These are phyloP conservation scores for Aaosphaeria arxii DNA, from an alignment of 2,329 filamentous ascomycete genomes.

Conservation along the genomic window DNA sequence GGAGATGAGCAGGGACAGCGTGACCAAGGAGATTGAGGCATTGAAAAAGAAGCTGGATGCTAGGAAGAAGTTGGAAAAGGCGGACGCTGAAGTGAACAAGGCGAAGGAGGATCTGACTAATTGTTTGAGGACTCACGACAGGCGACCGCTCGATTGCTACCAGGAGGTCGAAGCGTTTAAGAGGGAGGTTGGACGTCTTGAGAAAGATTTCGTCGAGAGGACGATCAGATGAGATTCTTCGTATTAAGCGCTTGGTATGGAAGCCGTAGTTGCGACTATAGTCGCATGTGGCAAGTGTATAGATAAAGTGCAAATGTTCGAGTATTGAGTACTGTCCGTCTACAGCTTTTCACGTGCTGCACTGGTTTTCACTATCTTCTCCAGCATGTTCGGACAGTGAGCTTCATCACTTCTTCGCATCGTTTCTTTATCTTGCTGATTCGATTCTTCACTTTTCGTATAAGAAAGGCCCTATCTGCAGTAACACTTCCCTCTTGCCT, in stretches of 20 bases:
- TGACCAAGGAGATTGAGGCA: constrained; percentile 57
- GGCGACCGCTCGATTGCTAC: constrained; percentile 90
- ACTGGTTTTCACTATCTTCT: no score
- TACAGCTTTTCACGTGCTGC: neutral
- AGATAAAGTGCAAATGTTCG: constrained; percentile 11
- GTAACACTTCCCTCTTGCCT: no score
- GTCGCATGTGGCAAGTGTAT: constrained; percentile 12
- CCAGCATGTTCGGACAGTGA: no score
- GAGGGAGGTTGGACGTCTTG: constrained; percentile 79
- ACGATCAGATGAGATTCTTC: constrained; percentile 52
- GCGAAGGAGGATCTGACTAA: constrained; percentile 74
- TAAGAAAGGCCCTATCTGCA: no score
- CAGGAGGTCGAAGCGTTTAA: constrained; percentile 89
- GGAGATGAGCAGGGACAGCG: constrained; percentile 51
- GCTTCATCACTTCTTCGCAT: no score
- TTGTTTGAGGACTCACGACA: constrained; percentile 80
- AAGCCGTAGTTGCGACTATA: constrained; percentile 2
- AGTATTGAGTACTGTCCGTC: no score
- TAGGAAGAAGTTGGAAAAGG: constrained; percentile 57
- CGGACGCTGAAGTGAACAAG: constrained; percentile 69
- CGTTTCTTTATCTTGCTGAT: no score
- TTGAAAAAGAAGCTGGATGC: constrained; percentile 49
- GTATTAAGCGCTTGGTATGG: no score
- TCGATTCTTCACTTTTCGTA: no score
- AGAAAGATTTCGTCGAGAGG: constrained; percentile 84